These are phyloP conservation scores for Kuraishia floccosa DNA, from an alignment of 805 yeast species.

Conservation along the genomic window DNA sequence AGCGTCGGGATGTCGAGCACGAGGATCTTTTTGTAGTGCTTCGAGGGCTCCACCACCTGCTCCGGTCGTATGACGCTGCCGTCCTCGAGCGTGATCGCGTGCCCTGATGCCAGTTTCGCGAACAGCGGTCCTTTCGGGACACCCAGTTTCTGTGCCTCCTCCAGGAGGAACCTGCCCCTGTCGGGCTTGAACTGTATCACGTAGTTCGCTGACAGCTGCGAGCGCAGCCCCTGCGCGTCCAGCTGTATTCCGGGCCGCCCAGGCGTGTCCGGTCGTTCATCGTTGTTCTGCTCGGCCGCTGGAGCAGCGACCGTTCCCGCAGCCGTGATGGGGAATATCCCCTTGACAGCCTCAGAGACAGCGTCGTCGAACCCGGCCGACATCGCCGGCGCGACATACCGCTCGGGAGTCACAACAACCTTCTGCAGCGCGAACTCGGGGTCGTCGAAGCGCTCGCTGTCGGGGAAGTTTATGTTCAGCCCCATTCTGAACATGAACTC, in stretches of 20 bases:
- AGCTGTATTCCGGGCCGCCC: too few species aligned
- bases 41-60: constrained; percentile 60
- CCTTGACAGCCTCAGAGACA: too few species aligned
- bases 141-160: constrained; percentile 56
- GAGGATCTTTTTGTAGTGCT: constrained; percentile 46
- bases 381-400: too few species aligned
- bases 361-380: too few species aligned
- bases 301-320: too few species aligned
- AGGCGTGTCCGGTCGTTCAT: too few species aligned
- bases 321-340: too few species aligned
- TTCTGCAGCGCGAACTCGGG: neutral
- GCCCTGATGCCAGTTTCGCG: constrained; percentile 49
- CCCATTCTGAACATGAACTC: constrained; percentile 78
- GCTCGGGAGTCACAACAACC: too few species aligned
- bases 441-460: constrained; percentile 7
- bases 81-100: constrained; percentile 39
- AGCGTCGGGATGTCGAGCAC: constrained; percentile 63
- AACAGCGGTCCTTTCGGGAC: constrained; percentile 53
- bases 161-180: constrained; percentile 67
- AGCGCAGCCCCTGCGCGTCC: too few species aligned
- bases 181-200: constrained; percentile 54
- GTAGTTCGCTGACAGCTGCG: constrained; percentile 17
- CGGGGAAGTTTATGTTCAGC: constrained; percentile 27
- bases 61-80: constrained; percentile 54
- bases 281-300: too few species aligned